Conservation (phyloP, 2,329 filamentous ascomycete genomes). For the Hypoxylon sp. region DNA sequence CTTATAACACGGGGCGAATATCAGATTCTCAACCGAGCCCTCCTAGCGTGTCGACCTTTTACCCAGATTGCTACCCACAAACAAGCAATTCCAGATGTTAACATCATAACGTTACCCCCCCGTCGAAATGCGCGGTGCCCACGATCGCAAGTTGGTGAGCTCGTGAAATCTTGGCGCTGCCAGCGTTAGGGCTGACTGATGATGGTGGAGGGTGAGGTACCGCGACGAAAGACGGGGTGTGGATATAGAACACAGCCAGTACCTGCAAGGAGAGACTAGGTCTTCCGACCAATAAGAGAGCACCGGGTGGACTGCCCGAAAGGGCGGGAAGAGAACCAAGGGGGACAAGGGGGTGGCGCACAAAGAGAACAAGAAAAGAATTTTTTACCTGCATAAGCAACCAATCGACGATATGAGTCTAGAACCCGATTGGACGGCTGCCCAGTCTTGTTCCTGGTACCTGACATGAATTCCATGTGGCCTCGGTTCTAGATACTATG, state of each 20-base stretch:
- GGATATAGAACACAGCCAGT: conserved; percentile 12
- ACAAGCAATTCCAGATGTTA: conserved; percentile 29
- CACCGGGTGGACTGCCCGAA: conserved; percentile 16
- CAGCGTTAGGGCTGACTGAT: conserved; percentile 38
- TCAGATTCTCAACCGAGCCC: conserved; percentile 11
- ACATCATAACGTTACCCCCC: conserved; percentile 18
- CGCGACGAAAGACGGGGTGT: conserved; percentile 10
- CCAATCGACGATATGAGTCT: conserved; percentile 17
- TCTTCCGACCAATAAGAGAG: conserved; percentile 28
- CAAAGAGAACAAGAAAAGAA: conserved; percentile 23
- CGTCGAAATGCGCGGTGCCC: conserved; percentile 21
- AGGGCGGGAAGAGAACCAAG: conserved; percentile 29
- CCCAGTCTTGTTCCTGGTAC: conserved; percentile 40
- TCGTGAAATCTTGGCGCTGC: conserved; percentile 21
- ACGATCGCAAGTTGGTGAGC: conserved; percentile 19
- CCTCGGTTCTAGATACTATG: conserved; percentile 31
- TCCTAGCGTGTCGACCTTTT: conserved; percentile 29
- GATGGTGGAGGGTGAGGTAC: conserved; percentile 13
- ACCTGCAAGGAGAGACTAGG: conserved; percentile 8
- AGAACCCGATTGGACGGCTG: conserved; percentile 40
- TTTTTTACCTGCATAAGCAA: conserved; percentile 38
- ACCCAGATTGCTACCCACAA: conserved; percentile 20
- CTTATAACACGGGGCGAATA: conserved; percentile 20
- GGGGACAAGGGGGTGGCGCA: neutral
- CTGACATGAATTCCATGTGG: conserved; percentile 45